Evolutionary conservation across 2,329 filamentous ascomycete genomes (phyloP), one percentile per base, ranked within the genome.

Genomic region (Colletotrichum lindemuthianum): DNA sequence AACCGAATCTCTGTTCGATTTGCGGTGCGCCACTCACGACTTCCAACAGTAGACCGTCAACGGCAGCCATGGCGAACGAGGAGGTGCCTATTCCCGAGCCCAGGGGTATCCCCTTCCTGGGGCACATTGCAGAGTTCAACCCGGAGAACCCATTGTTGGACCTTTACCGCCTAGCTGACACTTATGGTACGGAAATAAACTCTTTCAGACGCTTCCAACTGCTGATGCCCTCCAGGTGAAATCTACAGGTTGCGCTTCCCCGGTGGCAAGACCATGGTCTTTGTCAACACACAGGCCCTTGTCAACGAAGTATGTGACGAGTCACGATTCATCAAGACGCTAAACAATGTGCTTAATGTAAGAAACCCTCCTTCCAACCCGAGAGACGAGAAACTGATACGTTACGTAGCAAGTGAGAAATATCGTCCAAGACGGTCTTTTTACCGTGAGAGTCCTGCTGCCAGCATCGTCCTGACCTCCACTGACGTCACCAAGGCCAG

Each of bases 221-320:
- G 10, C 12, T 45, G 33, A 32, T 2, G 24, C 24, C 8, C 48
- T 3, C 10, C 2, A 87, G 87, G 86, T 39, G 82, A 85, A n/a
- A 88, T 90, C 63, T 90, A 81, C 71, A 82, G 85, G 67, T 76
- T 91, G 53, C 80, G 76, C 13, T 72, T 88, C 6, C 80, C 83
- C 6, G 79, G 82, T 2, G 43, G 59, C 4, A 75, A 74, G 6
- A 78, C 81, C 8, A 72, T 80, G 13, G 79, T 88, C 48, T 76
- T 90, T 60, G 77, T 86, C 48, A 82, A 79, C 47, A 85, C 78
- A 37, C 81, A 84, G 15, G 82, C 82, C 41, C 77, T 92, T 0
- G 77, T 90, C 37, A 82, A 90, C 60, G 89, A 92, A 70, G 71
- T 85, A 8, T 91, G 86, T 68, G 82, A 92, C 66, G 89, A 92